A percentile compares a stretch with the other conserved stretches of the same genome.
Evolutionary conservation across 2,329 filamentous ascomycete genomes (phyloP).

Genomic region (Ophioceras dolichostomum): DNA sequence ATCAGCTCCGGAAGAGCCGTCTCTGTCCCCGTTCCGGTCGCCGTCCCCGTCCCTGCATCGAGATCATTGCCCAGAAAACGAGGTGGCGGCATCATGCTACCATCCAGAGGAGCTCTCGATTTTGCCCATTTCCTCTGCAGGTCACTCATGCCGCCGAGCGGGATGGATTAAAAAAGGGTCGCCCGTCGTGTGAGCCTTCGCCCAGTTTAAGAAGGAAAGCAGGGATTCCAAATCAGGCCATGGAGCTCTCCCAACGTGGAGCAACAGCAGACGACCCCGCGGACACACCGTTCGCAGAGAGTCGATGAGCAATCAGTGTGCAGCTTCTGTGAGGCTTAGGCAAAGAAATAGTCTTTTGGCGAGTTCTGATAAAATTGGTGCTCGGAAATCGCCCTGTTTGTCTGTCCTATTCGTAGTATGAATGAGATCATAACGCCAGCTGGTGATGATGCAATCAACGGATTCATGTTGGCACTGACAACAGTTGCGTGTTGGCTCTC

Average conservation of each 20-base stretch:
- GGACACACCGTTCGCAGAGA: not conserved
- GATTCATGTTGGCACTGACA: no score
- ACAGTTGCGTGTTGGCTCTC: no score
- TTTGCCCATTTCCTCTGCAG: constrained; percentile 20
- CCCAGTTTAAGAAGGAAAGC: no score
- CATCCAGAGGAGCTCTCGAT: constrained; percentile 9
- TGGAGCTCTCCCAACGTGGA: not conserved
- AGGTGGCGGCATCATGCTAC: not conserved
- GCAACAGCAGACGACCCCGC: not conserved
- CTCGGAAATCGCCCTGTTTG: no score
- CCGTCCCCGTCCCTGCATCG: constrained; percentile 32
- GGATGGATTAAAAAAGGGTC: no score
- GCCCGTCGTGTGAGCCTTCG: not conserved
- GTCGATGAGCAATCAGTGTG: not conserved
- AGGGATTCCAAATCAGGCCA: no score
- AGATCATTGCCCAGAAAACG: constrained; percentile 33
- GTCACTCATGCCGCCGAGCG: constrained; percentile 13
- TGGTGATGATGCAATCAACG: no score
- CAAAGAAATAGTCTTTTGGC: no score
- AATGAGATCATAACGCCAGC: no score
- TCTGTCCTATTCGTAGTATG: no score
- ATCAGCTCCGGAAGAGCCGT: constrained; percentile 12
- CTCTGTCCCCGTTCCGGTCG: constrained; percentile 18
- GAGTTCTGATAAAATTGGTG: no score
- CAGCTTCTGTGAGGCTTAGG: no score